Evolutionary conservation across 1,284 basidiomycete genomes (phyloP), one percentile per base, ranked within the genome.

Genomic region (Ceratobasidium sp.): DNA sequence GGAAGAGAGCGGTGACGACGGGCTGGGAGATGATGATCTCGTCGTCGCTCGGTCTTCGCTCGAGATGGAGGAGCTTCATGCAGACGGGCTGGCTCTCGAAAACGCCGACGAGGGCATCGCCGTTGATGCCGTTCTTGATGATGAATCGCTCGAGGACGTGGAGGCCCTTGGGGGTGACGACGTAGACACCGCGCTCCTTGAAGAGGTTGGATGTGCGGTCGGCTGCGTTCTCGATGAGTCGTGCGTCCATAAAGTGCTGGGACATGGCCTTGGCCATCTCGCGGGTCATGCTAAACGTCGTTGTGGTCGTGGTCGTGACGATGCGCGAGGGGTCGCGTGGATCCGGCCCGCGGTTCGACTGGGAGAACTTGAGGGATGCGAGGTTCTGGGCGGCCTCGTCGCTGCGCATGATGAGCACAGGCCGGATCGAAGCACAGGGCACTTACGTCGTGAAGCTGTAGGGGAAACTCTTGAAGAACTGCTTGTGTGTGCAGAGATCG

Each of bases 261-360:
- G 95, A 95, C 89, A 99, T 98, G 41, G 94, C 95, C 83, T 98
- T 97, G 74, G 97, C 97, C 92, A 99, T 99, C 58, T 99, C 97
- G 76, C 96, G 90, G 76, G 94, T 96, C 97, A 99, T 99, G 75
- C 95, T 96, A 83, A 99, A 99, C 26, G 97, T 99, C 52, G 97
- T 99, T 9, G 97, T 99, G 4, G 97, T 99, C 0, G 97, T 99
- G 0, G 97, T 99, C 76, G 97, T 98, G 78, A 99, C 92, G 80
- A 99, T 95, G 78, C 97, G 91, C 81, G 93, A 89, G 75, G 96
- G 95, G 82, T 99, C 96, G 83, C 94, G 92, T 73, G 97, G 96
- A 86, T 99, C 97, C 77, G 96, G 94, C 73, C 94, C 92, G 77
- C 97, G 94, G 83, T 97, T 97, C 70, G 97, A 98, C 84, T 99